Percentiles rank a stretch among this genome's conserved stretches.
Evolutionary conservation across 2,329 filamentous ascomycete species (phyloP).

Genomic region (Ophiostoma himal-ulmi): DNA sequence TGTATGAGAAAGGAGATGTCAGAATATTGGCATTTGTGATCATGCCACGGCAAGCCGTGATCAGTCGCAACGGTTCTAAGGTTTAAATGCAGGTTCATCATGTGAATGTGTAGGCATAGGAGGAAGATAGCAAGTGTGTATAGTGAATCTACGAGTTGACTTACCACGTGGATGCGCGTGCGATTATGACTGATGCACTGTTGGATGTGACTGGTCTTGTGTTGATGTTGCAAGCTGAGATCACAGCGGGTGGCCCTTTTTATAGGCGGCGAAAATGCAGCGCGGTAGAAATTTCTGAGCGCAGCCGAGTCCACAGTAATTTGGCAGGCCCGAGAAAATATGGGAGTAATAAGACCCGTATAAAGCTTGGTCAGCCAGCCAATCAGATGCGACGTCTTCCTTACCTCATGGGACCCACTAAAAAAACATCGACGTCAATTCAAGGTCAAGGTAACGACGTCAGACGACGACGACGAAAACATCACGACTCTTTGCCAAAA

Average conservation of each 20-base stretch:
- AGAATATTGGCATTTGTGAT: slow-evolving; percentile 47
- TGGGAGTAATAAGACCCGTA: neutral
- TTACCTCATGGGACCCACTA: neutral
- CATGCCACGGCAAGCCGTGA: slow-evolving; percentile 43
- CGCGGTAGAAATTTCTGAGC: neutral
- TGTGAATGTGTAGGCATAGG: slow-evolving; percentile 21
- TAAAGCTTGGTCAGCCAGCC: neutral
- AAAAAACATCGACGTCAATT: slow-evolving; percentile 13
- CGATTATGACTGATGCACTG: neutral
- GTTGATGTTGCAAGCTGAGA: neutral
- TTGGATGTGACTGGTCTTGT: neutral
- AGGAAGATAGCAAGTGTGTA: neutral
- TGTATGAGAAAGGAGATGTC: slow-evolving; percentile 19
- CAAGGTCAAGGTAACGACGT: neutral
- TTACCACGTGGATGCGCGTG: slow-evolving; percentile 9
- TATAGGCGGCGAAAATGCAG: neutral
- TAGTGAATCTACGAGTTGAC: neutral
- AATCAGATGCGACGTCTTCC: neutral
- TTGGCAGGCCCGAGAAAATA: neutral
- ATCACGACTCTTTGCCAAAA: neutral
- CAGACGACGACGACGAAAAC: neutral
- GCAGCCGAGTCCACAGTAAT: neutral
- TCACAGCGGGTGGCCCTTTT: neutral
- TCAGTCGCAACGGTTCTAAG: slow-evolving; percentile 57
- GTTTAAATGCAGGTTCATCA: slow-evolving; percentile 47